Conservation (phyloP, 208 protist species). For the Crithidia acanthocephali region DNA sequence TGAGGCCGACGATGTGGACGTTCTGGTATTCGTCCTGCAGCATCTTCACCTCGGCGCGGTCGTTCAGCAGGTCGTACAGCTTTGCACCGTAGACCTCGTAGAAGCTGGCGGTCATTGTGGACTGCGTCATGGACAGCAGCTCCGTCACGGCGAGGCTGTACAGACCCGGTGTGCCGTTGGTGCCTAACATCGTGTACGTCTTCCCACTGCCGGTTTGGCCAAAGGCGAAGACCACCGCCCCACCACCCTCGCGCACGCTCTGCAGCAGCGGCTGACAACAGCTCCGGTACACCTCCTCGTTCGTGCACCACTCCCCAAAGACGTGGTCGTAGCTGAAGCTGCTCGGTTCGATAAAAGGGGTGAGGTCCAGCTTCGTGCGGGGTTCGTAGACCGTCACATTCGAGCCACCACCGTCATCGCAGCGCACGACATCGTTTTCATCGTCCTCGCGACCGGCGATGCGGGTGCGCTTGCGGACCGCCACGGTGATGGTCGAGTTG, state of each 20-base stretch:
- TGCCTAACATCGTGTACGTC: constrained; percentile 91
- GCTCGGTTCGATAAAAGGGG: constrained; percentile 90
- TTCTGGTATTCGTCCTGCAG: constrained; percentile 93
- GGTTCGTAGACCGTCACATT: constrained; percentile 74
- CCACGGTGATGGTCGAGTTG: constrained; percentile 68
- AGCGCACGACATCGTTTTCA: constrained; percentile 83
- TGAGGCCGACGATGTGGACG: constrained; percentile 93
- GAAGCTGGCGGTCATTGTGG: constrained; percentile 79
- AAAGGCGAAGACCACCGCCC: constrained; percentile 94
- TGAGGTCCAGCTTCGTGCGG: constrained; percentile 93
- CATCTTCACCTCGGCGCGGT: constrained; percentile 81
- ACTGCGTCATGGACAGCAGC: constrained; percentile 79
- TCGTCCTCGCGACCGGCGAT: constrained; percentile 54
- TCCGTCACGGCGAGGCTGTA: constrained; percentile 94
- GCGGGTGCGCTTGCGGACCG: constrained; percentile 83
- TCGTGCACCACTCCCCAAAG: constrained; percentile 69
- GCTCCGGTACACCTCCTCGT: constrained; percentile 66
- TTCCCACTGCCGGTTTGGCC: constrained; percentile 97
- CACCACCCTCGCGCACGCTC: constrained; percentile 59
- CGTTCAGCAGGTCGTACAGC: constrained; percentile 95
- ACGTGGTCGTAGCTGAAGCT: constrained; percentile 83
- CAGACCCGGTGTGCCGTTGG: constrained; percentile 62
- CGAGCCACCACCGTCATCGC: constrained; percentile 32
- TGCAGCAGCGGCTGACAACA: constrained; percentile 74
- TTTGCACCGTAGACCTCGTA: constrained; percentile 96